Conservation (phyloP, 2,329 filamentous ascomycete genomes). For the Fusarium guadeloupense region DNA sequence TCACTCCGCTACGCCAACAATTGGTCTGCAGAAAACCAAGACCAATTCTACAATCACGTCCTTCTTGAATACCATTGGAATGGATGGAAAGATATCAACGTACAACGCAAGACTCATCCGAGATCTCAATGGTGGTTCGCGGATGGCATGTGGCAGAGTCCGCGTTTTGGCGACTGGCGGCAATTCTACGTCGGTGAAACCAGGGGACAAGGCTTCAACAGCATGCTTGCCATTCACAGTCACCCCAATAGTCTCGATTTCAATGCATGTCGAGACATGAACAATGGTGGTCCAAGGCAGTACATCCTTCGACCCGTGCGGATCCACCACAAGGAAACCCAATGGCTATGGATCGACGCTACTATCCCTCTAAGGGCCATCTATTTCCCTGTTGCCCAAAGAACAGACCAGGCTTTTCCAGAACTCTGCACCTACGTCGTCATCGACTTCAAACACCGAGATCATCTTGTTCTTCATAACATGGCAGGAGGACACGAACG, state of each 20-base stretch:
- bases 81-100: background rate
- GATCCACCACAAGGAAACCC: fast-evolving
- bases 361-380: slow-evolving; percentile 1
- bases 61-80: slow-evolving; percentile 21
- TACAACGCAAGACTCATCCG: background rate
- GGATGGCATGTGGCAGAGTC: fast-evolving
- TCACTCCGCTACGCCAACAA: background rate
- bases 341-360: slow-evolving; percentile 21
- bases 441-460: slow-evolving; percentile 11
- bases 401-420: background rate
- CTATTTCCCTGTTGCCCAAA: background rate
- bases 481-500: fast-evolving
- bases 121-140: background rate
- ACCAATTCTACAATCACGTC: background rate
- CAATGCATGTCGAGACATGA: slow-evolving; percentile 6
- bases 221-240: background rate
- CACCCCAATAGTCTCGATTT: slow-evolving; percentile 15
- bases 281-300: background rate
- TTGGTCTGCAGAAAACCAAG: background rate
- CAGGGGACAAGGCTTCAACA: background rate
- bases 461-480: background rate
- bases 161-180: background rate
- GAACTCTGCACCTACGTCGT: slow-evolving; percentile 9
- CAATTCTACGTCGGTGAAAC: slow-evolving; percentile 13
- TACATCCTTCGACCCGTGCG: slow-evolving; percentile 12